Evolutionary conservation across 495 filamentous ascomycete species (phyloP), one percentile per base, ranked within the genome.

Genomic region (Penicillium maclennaniae): DNA sequence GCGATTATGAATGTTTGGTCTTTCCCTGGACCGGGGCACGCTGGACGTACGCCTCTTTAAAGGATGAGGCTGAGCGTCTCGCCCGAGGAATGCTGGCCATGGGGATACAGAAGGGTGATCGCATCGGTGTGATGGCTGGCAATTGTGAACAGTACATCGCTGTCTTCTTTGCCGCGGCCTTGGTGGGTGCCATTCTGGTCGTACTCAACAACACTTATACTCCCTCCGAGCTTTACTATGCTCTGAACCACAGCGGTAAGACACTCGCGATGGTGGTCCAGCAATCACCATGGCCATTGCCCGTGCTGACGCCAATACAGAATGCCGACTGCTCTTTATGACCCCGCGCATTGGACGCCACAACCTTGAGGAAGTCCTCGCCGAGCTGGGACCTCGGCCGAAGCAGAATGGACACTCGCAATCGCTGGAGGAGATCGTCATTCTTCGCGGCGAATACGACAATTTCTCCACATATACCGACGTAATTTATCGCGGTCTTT

Each of bases 121-220:
- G 84, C 3, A 71, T 88, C 17, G 85, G 82, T 28, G 80, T 88
- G 43, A 85, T 87, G 82, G 82, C 83, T 2, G 85, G 85, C 4
- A 87, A 88, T 62, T 87, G 83, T 62, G 83, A 85, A 58, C 80
- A 84, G 65, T 88, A 86, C 58, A 82, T 83, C 28, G 75, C 82
- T 0, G 72, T 87, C 16, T 85, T 88, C 70, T 88, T 88, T 52
- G 84, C 83, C 1, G 82, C 82, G 26, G 77, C 81, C 3, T 72
- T 80, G 15, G 80, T 88, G n/a, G 84, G 84, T 15, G 83, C 81
- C 26, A 81, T 85, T 19, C 64, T 86, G 41, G 84, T 88, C 6
- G 85, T 87, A 26, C 69, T 87, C 56, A 87, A 88, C 68, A 87
- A 86, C 69, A 88, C 83, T 0, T 87, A 88, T 59, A 88, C 84